Conservation (phyloP, 2,329 filamentous ascomycete genomes). For the Pestalotiopsis sp. region DNA sequence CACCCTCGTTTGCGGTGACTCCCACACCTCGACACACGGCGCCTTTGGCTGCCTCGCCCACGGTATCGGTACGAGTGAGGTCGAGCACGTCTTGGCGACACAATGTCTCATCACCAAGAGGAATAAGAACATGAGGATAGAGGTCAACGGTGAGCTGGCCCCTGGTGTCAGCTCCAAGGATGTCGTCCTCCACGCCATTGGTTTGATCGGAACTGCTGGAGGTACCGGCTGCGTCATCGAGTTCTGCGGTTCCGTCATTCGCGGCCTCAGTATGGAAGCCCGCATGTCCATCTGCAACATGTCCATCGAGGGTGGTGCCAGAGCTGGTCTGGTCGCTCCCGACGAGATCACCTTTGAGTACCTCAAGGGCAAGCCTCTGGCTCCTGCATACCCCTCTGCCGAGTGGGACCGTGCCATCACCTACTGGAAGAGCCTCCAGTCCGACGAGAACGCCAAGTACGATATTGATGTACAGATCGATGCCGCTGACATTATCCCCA, state of each 20-base stretch:
- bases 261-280: conserved; percentile 88
- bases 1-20: conserved; percentile 96
- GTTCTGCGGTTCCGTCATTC: conserved; percentile 94
- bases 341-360: conserved; percentile 95
- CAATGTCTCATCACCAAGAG: conserved; percentile 93
- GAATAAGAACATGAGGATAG: conserved; percentile 98
- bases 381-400: conserved; percentile 79
- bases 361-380: conserved; percentile 86
- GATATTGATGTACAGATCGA: conserved; percentile 90
- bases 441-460: conserved; percentile 86
- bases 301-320: conserved; percentile 94
- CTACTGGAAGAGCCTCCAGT: conserved; percentile 87
- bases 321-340: conserved; percentile 95
- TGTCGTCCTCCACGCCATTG: conserved; percentile 89
- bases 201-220: conserved; percentile 90
- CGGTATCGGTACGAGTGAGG: conserved; percentile 96
- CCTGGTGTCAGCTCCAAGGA: conserved; percentile 97
- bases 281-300: conserved; percentile 99
- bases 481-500: conserved; percentile 89
- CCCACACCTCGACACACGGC: conserved; percentile 96
- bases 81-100: conserved; percentile 96
- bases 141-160: conserved; percentile 87
- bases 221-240: conserved; percentile 95
- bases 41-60: conserved; percentile 94
- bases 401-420: conserved; percentile 88